Evolutionary conservation across 2,329 filamentous ascomycete species (phyloP).

Genomic region (Fusarium sp.): DNA sequence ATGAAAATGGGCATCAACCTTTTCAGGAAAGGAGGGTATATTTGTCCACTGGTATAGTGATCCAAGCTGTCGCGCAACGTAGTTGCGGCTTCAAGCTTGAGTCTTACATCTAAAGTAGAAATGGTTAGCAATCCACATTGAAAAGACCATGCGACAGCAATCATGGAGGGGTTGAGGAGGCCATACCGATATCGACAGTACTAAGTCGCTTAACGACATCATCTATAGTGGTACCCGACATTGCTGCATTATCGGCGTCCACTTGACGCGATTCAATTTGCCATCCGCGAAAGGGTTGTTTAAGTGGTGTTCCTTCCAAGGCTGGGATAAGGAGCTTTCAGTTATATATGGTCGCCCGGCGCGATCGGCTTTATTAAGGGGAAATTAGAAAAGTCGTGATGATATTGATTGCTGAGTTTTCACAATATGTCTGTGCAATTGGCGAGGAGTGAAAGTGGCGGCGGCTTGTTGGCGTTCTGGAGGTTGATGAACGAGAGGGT

Average conservation of each 20-base stretch:
- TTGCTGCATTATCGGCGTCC: conserved; percentile 63
- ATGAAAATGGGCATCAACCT: conserved; percentile 92
- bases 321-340: conserved; percentile 33
- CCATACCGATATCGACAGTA: conserved; percentile 64
- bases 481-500: conserved; percentile 1
- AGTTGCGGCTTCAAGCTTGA: conserved; percentile 83
- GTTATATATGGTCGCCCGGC: conserved; percentile 37
- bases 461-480: not conserved
- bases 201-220: conserved; percentile 71
- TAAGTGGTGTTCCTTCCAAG: conserved; percentile 32
- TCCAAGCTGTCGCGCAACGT: conserved; percentile 93
- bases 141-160: conserved; percentile 36
- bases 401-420: not conserved
- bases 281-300: conserved; percentile 49
- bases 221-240: conserved; percentile 71
- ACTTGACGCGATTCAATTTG: conserved; percentile 49
- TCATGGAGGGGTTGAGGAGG: conserved; percentile 13
- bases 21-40: conserved; percentile 84
- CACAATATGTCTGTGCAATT: not conserved
- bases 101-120: conserved; percentile 73
- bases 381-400: not conserved
- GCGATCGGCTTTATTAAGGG: conserved; percentile 22
- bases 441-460: not conserved
- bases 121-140: conserved; percentile 8
- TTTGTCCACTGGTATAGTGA: conserved; percentile 80